phyloP scores from a whole-genome alignment of 2,329 filamentous ascomycete species.

The Neophaeococcomyces aloes region DNA sequence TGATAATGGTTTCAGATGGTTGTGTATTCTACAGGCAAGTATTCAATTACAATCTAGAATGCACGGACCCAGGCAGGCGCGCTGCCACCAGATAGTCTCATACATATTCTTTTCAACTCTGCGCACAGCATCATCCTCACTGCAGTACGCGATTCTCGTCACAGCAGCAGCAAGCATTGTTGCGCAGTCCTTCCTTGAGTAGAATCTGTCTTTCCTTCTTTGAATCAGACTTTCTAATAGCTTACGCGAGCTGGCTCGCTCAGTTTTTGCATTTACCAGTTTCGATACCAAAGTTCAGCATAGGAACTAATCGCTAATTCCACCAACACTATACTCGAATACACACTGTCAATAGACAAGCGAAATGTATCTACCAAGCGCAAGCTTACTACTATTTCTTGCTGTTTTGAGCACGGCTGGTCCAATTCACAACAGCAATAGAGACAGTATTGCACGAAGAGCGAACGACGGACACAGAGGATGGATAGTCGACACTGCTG shows the following conservation, averaged over 20 bases:
- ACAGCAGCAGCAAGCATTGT: background rate
- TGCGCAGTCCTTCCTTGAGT: background rate
- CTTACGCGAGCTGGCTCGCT: constrained; percentile 7
- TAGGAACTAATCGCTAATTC: constrained; percentile 1
- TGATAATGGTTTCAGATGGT: background rate
- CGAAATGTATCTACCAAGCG: constrained; percentile 2
- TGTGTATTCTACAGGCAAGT: background rate
- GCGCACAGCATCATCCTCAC: background rate
- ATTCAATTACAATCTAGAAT: background rate
- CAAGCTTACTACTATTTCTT: constrained; percentile 9
- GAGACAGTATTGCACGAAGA: constrained; percentile 12
- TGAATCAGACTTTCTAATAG: background rate
- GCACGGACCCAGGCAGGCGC: background rate
- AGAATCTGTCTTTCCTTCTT: background rate
- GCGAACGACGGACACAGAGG: constrained; percentile 13
- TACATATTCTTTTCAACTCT: constrained; percentile 5
- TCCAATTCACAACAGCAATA: constrained; percentile 17
- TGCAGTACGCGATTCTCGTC: background rate
- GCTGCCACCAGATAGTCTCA: background rate
- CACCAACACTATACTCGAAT: background rate
- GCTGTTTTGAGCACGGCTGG: constrained; percentile 15
- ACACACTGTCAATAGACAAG: background rate
- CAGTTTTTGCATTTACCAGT: background rate
- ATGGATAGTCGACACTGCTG: constrained; percentile 20
- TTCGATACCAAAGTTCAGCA: background rate